Conservation (phyloP, 371 early-diverging fungal genomes). For the Lichtheimia hyalospora region DNA sequence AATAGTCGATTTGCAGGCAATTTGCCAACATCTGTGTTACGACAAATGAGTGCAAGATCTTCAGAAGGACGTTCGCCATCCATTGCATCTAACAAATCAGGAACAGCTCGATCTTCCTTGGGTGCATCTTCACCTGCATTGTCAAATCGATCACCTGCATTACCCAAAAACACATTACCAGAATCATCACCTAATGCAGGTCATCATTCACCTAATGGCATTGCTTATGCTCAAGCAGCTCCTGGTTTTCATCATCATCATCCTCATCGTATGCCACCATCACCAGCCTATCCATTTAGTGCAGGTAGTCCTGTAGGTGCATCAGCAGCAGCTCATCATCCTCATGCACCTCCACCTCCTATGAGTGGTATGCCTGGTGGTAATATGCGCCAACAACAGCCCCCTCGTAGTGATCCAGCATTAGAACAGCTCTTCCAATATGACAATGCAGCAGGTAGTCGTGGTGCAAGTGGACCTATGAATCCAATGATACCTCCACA, state of each 20-base stretch:
- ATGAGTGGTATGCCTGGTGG: no score
- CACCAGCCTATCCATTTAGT: constrained; percentile 12
- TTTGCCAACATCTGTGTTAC: constrained; percentile 66
- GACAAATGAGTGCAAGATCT: constrained; percentile 63
- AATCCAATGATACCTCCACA: constrained; percentile 18
- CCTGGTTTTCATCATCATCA: no score
- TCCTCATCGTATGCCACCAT: constrained; percentile 14
- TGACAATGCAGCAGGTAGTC: constrained; percentile 3
- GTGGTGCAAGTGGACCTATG: constrained; percentile 8
- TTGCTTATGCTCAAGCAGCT: no score
- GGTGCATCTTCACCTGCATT: constrained; percentile 11
- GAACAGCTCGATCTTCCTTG: constrained; percentile 2
- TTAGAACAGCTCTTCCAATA: constrained; percentile 15
- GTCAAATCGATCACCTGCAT: constrained; percentile 19
- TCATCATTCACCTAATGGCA: no score
- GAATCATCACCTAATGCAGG: no score
- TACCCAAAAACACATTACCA: constrained; percentile 8
- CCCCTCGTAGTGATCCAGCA: neutral
- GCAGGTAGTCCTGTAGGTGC: constrained; percentile 4
- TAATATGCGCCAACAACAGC: neutral
- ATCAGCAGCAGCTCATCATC: neutral
- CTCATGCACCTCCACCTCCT: constrained; percentile 1
- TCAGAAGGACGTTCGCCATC: constrained; percentile 40
- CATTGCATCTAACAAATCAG: constrained; percentile 25
- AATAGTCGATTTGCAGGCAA: constrained; percentile 57